Evolutionary conservation across 306 rosid species (phyloP).

Genomic region (Hippophae tibetana): DNA sequence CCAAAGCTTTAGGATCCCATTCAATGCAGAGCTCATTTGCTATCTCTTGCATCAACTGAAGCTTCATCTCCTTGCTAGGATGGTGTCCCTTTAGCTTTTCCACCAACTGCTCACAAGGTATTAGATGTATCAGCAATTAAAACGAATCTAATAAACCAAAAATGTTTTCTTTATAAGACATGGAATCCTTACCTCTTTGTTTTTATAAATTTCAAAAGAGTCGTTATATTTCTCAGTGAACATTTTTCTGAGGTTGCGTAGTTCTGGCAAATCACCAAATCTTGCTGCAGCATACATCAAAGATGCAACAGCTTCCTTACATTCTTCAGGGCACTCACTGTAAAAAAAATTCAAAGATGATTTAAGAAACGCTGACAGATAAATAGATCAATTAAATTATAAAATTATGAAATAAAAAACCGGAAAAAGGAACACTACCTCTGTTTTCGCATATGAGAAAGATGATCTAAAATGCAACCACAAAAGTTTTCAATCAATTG

Average conservation of each 20-base stretch:
- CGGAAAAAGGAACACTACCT: constrained; percentile 24
- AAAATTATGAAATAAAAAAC: too few relatives aligned
- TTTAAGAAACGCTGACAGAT: not conserved
- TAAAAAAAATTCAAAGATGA: not conserved
- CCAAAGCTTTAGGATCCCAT: constrained; percentile 60
- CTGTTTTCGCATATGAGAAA: constrained; percentile 44
- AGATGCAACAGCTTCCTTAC: constrained; percentile 71
- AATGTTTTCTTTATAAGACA: constrained; percentile 3
- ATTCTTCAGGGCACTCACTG: constrained; percentile 86
- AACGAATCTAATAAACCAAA: not conserved
- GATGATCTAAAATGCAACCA: constrained; percentile 38
- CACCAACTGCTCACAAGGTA: constrained; percentile 35
- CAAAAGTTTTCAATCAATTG: constrained; percentile 38
- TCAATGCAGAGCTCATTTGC: constrained; percentile 52
- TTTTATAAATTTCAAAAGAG: constrained; percentile 38
- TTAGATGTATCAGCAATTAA: constrained; percentile 2
- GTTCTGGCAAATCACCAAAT: constrained; percentile 62
- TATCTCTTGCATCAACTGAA: constrained; percentile 49
- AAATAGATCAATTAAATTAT: too few relatives aligned
- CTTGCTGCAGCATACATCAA: constrained; percentile 71
- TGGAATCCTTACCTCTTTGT: constrained; percentile 45
- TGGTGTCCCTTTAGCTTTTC: constrained; percentile 35
- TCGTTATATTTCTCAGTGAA: constrained; percentile 46
- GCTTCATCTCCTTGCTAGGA: constrained; percentile 50
- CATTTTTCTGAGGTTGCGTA: constrained; percentile 52